phyloP scores from a whole-genome alignment of 2,329 filamentous ascomycete genomes.

The Diaporthe amygdali region DNA sequence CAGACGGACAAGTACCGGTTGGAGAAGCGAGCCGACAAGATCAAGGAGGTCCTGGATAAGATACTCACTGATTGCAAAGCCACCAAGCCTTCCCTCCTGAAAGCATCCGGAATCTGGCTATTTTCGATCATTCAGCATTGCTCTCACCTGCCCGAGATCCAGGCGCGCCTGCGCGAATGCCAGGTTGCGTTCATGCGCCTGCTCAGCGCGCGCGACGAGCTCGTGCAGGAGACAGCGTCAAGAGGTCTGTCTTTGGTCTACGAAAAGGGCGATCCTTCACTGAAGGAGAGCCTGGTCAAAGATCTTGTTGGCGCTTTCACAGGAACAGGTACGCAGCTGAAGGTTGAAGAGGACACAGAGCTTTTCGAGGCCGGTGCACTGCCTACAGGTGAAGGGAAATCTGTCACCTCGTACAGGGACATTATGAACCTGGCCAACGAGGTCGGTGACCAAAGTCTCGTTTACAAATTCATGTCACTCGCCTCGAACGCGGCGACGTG shows the following conservation, averaged over 20 bases:
- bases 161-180: conserved; percentile 75
- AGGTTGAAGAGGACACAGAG: conserved; percentile 89
- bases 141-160: conserved; percentile 77
- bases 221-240: conserved; percentile 95
- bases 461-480: conserved; percentile 98
- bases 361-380: conserved; percentile 90
- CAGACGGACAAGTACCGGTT: conserved; percentile 37
- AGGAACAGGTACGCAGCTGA: conserved; percentile 74
- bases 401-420: conserved; percentile 95
- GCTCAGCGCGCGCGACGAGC: conserved; percentile 85
- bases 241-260: conserved; percentile 91
- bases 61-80: conserved; percentile 79
- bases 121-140: conserved; percentile 91
- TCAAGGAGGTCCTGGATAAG: conserved; percentile 69
- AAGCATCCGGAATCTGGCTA: conserved; percentile 94
- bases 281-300: conserved; percentile 83
- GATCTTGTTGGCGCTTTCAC: conserved; percentile 92
- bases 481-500: conserved; percentile 96
- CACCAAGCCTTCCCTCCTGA: conserved; percentile 87
- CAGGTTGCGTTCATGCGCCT: conserved; percentile 89
- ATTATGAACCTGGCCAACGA: conserved; percentile 96
- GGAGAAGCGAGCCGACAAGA: conserved; percentile 43
- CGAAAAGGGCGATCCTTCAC: conserved; percentile 81
- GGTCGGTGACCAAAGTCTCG: conserved; percentile 92
- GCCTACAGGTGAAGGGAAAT: conserved; percentile 86